Conservation (phyloP, 331 rosid species). For the Dryas integrifolia region DNA sequence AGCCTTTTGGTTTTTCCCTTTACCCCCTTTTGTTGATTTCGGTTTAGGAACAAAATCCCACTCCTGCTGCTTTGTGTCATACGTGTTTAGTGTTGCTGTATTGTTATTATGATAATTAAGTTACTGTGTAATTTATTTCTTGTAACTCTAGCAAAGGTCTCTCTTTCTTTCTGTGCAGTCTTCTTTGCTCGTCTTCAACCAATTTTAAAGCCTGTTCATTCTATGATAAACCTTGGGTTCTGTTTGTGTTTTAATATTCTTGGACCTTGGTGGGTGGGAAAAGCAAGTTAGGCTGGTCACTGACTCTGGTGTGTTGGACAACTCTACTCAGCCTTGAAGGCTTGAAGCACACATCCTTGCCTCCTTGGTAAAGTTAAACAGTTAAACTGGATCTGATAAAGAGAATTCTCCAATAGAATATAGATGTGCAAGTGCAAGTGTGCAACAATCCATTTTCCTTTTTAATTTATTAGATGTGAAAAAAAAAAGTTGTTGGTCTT, state of each 20-base stretch:
- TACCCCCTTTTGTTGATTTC: background rate
- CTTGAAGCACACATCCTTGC: too few relatives aligned
- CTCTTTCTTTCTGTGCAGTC: constrained; percentile 9
- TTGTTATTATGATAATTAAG: constrained; percentile 25
- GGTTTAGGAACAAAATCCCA: constrained; percentile 14
- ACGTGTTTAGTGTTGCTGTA: constrained; percentile 17
- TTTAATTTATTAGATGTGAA: background rate
- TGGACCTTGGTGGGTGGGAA: background rate
- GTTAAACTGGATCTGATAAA: too few relatives aligned
- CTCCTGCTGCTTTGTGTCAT: constrained; percentile 21
- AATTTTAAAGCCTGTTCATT: background rate
- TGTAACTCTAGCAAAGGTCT: constrained; percentile 10
- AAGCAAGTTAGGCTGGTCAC: too few relatives aligned
- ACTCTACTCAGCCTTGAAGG: too few relatives aligned
- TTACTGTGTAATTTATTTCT: constrained; percentile 6
- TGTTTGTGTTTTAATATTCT: background rate
- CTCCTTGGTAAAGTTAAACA: too few relatives aligned
- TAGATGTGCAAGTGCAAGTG: background rate
- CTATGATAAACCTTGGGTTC: background rate
- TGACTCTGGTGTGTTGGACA: too few relatives aligned
- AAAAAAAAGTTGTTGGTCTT: too few relatives aligned
- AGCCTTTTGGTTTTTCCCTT: constrained; percentile 19
- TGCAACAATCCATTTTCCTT: background rate
- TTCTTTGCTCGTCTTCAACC: background rate
- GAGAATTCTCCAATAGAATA: too few relatives aligned